Evolutionary conservation across 2,329 filamentous ascomycete genomes (phyloP).

Genomic region (Alternaria ethzedia): DNA sequence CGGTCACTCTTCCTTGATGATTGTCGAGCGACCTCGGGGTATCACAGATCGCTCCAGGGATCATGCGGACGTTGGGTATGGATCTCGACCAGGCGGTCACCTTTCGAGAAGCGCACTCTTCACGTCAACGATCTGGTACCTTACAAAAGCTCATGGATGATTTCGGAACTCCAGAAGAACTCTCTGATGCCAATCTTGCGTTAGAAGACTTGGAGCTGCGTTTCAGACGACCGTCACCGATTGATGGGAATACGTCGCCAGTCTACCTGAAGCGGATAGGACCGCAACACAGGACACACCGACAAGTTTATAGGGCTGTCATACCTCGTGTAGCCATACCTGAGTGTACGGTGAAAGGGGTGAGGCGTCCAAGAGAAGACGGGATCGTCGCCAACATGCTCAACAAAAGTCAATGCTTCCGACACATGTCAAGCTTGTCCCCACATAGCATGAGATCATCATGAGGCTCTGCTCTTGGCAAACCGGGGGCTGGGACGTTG

Average conservation of each 20-base stretch:
- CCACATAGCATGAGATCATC: slow-evolving; percentile 16
- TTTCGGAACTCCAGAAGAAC: background rate
- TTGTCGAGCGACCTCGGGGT: background rate
- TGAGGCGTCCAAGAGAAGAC: slow-evolving; percentile 1
- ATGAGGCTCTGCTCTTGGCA: slow-evolving; percentile 17
- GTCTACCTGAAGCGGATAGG: background rate
- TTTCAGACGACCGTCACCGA: background rate
- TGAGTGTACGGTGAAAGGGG: slow-evolving; percentile 3
- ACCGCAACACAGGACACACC: background rate
- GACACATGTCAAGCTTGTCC: slow-evolving; percentile 4
- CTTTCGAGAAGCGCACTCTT: background rate
- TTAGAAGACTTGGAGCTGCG: background rate
- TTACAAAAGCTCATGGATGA: background rate
- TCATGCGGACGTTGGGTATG: background rate
- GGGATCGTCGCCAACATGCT: background rate
- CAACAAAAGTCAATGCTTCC: slow-evolving; percentile 2
- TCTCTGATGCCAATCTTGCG: background rate
- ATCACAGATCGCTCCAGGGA: background rate
- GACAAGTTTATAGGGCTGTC: background rate
- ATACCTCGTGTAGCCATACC: background rate
- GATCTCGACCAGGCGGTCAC: background rate
- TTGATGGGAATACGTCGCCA: background rate
- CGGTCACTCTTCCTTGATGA: background rate
- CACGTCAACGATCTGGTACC: background rate
- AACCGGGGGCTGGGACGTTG: background rate